Conservation (phyloP, 2,329 filamentous ascomycete species). For the Grosmannia clavigera region DNA sequence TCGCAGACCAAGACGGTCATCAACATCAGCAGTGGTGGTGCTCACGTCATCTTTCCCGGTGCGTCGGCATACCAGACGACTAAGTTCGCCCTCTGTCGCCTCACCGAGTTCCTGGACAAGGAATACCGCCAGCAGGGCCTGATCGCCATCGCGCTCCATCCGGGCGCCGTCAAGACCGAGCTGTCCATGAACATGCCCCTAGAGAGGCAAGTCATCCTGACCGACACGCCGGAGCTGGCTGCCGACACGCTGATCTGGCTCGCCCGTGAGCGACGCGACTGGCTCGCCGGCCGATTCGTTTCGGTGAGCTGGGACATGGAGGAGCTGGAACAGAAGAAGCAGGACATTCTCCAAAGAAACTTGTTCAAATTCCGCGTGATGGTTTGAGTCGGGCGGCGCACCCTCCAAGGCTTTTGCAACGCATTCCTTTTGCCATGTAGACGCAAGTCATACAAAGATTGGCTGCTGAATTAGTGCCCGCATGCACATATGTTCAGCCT, state of each 20-base stretch:
- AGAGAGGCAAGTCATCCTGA: conserved; percentile 11
- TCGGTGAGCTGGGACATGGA: conserved; percentile 34
- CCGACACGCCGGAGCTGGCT: conserved; percentile 25
- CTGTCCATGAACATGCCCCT: conserved; percentile 4
- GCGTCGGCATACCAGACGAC: conserved; percentile 31
- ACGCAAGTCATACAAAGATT: not conserved
- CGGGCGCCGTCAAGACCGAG: conserved; percentile 25
- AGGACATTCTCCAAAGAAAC: conserved; percentile 25
- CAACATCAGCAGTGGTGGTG: conserved; percentile 32
- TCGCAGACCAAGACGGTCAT: conserved; percentile 20
- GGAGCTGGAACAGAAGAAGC: conserved; percentile 26
- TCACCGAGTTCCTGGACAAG: conserved; percentile 20
- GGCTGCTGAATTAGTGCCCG: not conserved
- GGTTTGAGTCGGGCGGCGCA: not conserved
- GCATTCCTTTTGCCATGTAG: not conserved
- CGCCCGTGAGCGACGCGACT: conserved; percentile 26
- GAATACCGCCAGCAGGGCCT: conserved; percentile 31
- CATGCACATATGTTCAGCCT: no score
- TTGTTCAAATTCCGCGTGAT: conserved; percentile 8
- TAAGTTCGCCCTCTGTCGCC: conserved; percentile 35
- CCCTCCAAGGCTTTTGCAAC: not conserved
- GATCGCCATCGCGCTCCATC: conserved; percentile 26
- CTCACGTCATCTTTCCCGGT: conserved; percentile 21
- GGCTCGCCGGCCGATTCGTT: conserved; percentile 32
- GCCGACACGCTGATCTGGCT: conserved; percentile 32